phyloP scores from a whole-genome alignment of 305 asterid species.

The Fraxinus angustifolia region DNA sequence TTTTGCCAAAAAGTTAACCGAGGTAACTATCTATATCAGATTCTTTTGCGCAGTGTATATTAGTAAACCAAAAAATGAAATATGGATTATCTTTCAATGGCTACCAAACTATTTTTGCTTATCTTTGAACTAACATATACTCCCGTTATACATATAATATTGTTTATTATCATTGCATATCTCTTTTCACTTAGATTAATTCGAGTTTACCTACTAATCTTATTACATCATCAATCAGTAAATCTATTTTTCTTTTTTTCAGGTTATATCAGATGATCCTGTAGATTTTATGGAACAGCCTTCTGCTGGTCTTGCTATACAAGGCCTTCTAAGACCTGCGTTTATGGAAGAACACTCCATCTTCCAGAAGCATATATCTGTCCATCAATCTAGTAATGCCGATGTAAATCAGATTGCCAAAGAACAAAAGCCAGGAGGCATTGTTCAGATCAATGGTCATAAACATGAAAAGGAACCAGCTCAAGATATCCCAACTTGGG shows the following conservation, averaged over 20 bases:
- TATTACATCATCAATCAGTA: background rate
- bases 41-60: background rate
- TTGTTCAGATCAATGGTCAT: constrained; percentile 58
- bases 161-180: background rate
- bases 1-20: constrained; percentile 78
- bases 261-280: constrained; percentile 86
- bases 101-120: background rate
- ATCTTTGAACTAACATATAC: background rate
- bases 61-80: constrained; percentile 4
- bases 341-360: constrained; percentile 79
- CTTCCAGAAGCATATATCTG: constrained; percentile 65
- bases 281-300: constrained; percentile 94
- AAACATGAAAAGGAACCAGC: constrained; percentile 44
- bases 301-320: constrained; percentile 83
- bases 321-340: constrained; percentile 90
- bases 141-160: background rate
- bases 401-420: constrained; percentile 33
- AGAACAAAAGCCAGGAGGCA: constrained; percentile 45
- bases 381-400: constrained; percentile 34
- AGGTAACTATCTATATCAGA: constrained; percentile 42
- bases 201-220: background rate
- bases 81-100: constrained; percentile 16
- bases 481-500: constrained; percentile 51
- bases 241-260: constrained; percentile 18
- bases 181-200: background rate